Evolutionary conservation across 371 early-diverging fungal genomes (phyloP).

Genomic region (Mucor velutinosus): DNA sequence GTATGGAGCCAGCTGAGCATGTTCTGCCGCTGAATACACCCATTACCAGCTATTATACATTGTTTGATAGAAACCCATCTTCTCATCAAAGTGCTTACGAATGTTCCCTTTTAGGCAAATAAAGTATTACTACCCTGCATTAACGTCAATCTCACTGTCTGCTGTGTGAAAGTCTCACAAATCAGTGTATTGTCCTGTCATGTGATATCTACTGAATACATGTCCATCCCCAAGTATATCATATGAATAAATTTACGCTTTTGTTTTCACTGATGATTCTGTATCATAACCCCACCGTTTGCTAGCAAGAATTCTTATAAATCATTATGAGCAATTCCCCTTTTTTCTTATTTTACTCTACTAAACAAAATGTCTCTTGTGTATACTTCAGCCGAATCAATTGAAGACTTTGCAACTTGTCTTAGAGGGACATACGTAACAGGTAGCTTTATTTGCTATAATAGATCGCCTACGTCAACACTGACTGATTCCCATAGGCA

Average conservation of each 20-base stretch:
- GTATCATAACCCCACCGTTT: background rate
- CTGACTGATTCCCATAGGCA: background rate
- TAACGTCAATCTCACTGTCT: background rate
- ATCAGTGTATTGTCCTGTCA: background rate
- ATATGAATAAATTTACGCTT: background rate
- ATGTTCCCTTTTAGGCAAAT: background rate
- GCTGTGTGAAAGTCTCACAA: background rate
- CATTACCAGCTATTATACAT: no score
- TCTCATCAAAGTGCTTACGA: background rate
- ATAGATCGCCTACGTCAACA: background rate
- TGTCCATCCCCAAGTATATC: background rate
- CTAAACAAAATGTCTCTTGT: slow-evolving; percentile 7
- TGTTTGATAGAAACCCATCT: no score
- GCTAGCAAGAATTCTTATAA: no score
- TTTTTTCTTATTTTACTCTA: no score
- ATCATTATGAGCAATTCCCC: no score
- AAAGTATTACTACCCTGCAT: background rate
- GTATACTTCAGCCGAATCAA: slow-evolving; percentile 12
- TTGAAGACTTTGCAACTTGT: slow-evolving; percentile 14
- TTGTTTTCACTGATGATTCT: background rate
- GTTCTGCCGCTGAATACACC: no score
- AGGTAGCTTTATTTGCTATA: background rate
- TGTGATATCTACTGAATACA: background rate
- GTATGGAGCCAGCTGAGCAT: no score
- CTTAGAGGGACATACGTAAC: slow-evolving; percentile 9